Conservation (phyloP, 208 protist genomes). For the Wallacemonas sp. region DNA sequence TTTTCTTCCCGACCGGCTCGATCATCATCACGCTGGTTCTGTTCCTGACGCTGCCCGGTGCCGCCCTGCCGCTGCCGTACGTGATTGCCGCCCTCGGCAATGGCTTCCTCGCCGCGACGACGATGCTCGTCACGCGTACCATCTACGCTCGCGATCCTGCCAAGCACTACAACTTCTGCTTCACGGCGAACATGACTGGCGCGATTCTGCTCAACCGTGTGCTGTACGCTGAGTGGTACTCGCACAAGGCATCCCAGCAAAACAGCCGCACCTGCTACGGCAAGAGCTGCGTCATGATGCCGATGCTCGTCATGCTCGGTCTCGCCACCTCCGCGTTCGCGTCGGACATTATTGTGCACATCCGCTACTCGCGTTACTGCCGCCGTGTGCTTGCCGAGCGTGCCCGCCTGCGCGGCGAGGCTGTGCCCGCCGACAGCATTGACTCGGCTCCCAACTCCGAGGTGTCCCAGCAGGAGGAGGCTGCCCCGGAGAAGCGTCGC, state of each 20-base stretch:
- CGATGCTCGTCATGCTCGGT: constrained; percentile 40
- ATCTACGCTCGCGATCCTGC: constrained; percentile 68
- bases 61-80: constrained; percentile 54
- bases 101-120: constrained; percentile 44
- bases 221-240: constrained; percentile 77
- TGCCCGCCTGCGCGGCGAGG: constrained; percentile 35
- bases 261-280: constrained; percentile 35
- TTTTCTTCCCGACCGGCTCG: constrained; percentile 40
- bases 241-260: constrained; percentile 55
- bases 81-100: constrained; percentile 53
- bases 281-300: constrained; percentile 51
- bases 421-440: neutral
- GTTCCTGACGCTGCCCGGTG: constrained; percentile 37
- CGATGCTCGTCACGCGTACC: constrained; percentile 58
- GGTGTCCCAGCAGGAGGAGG: neutral
- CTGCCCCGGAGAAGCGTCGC: no score
- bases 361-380: constrained; percentile 45
- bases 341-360: constrained; percentile 33
- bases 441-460: neutral
- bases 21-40: constrained; percentile 47
- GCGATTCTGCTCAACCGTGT: constrained; percentile 60
- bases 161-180: constrained; percentile 77
- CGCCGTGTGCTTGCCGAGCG: constrained; percentile 46
- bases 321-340: constrained; percentile 30
- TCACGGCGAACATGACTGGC: constrained; percentile 32